These are phyloP conservation scores for Chenopodium suecicum DNA, from an alignment of 148 eudicot species.

Conservation along the genomic window DNA sequence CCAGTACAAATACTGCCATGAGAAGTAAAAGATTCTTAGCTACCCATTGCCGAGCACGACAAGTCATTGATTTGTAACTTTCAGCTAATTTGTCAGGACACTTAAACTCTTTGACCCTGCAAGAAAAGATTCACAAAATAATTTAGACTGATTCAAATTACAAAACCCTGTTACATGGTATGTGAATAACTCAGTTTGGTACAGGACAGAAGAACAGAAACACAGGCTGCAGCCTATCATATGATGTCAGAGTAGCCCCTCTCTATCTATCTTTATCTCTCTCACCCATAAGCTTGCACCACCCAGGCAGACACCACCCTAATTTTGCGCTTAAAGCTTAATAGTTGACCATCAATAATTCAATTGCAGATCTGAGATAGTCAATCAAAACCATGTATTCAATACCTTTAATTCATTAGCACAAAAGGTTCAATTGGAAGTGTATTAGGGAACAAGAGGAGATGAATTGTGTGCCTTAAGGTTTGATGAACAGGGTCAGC, in stretches of 20 bases:
- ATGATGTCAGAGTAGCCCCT: no score
- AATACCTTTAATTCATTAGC: no score
- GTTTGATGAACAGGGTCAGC: neutral
- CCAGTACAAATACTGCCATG: conserved; percentile 62
- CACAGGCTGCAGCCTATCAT: neutral
- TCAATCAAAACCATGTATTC: no score
- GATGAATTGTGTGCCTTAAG: neutral
- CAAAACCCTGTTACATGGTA: neutral
- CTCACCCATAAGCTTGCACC: no score
- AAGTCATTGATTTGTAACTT: conserved; percentile 55
- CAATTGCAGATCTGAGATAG: no score
- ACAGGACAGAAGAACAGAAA: neutral
- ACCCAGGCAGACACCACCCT: no score
- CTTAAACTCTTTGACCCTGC: conserved; percentile 69
- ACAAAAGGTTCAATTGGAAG: no score
- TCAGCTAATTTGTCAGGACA: conserved; percentile 70
- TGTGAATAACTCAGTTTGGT: no score
- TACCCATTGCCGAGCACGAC: conserved; percentile 63
- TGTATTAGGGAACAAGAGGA: no score
- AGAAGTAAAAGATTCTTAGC: conserved; percentile 47
- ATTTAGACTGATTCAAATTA: neutral
- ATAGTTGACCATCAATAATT: no score
- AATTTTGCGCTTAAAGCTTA: no score
- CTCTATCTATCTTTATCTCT: no score
- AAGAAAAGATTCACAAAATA: conserved; percentile 8